These are phyloP conservation scores for Cystobasidium sp. DNA, from an alignment of 1,284 basidiomycete species.

Conservation along the genomic window DNA sequence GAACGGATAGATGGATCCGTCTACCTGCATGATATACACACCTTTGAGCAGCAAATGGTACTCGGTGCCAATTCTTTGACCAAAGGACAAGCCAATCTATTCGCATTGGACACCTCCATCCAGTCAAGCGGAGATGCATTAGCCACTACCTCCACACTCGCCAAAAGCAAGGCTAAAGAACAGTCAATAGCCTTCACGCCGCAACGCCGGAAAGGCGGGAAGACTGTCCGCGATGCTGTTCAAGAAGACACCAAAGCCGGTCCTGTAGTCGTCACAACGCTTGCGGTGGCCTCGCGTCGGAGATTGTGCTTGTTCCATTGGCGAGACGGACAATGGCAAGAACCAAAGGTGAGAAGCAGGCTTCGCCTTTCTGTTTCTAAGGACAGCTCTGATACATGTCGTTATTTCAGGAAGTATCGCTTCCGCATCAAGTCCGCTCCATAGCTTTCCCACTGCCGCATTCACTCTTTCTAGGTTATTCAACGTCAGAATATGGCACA, in stretches of 20 bases:
- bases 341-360: conserved; percentile 64
- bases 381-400: too few relatives aligned
- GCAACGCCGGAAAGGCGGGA: conserved; percentile 13
- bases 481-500: conserved; percentile 73
- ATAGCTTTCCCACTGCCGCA: conserved; percentile 61
- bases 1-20: conserved; percentile 55
- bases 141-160: conserved; percentile 44
- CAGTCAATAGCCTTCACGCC: neutral
- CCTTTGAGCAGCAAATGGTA: conserved; percentile 59
- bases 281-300: conserved; percentile 83
- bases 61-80: conserved; percentile 64
- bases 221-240: conserved; percentile 1
- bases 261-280: conserved; percentile 64
- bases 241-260: conserved; percentile 19
- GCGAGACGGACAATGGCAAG: conserved; percentile 80
- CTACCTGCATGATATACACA: conserved; percentile 63
- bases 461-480: conserved; percentile 74
- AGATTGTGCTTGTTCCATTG: conserved; percentile 84
- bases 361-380: neutral
- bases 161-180: conserved; percentile 44
- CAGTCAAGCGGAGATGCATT: conserved; percentile 55
- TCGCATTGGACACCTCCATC: conserved; percentile 71
- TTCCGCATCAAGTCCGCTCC: conserved; percentile 67
- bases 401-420: conserved; percentile 68
- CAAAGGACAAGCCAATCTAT: conserved; percentile 71